Evolutionary conservation across 192 early-diverging fungal species (phyloP).

Genomic region (Backusella sp.): DNA sequence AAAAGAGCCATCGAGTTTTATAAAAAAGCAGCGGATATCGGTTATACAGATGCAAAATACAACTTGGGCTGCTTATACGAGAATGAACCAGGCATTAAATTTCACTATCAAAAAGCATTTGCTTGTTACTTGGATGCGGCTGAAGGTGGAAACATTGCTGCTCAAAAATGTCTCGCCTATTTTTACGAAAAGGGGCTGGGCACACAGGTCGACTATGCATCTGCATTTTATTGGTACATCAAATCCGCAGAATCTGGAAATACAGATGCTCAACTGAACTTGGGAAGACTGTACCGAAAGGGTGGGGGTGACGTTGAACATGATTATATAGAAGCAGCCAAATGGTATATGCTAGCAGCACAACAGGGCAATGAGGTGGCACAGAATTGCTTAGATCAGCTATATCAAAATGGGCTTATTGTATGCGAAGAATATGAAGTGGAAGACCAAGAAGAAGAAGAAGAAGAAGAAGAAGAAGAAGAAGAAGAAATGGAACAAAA

Average conservation of each 20-base stretch:
- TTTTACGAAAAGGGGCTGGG: neutral
- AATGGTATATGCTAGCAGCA: neutral
- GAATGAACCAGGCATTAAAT: neutral
- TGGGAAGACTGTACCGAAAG: neutral
- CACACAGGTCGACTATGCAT: neutral
- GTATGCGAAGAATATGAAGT: neutral
- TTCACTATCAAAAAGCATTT: neutral
- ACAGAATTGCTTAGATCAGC: neutral
- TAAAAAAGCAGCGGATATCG: neutral
- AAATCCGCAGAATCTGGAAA: neutral
- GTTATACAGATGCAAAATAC: neutral
- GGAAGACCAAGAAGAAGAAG: neutral
- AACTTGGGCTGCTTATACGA: neutral
- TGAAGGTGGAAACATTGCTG: neutral
- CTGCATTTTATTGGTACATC: neutral
- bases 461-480: neutral
- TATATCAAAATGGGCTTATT: neutral
- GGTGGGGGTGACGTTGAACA: neutral
- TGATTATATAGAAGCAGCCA: neutral
- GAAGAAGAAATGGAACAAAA: neutral
- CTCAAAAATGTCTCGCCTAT: neutral
- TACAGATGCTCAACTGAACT: neutral
- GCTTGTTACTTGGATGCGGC: neutral
- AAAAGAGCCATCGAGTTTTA: neutral
- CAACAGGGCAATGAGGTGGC: neutral